Percentiles rank a stretch among this genome's conserved stretches.
phyloP scores from a whole-genome alignment of 1,139 yeast species.

The Blastobotrys indianensis region DNA sequence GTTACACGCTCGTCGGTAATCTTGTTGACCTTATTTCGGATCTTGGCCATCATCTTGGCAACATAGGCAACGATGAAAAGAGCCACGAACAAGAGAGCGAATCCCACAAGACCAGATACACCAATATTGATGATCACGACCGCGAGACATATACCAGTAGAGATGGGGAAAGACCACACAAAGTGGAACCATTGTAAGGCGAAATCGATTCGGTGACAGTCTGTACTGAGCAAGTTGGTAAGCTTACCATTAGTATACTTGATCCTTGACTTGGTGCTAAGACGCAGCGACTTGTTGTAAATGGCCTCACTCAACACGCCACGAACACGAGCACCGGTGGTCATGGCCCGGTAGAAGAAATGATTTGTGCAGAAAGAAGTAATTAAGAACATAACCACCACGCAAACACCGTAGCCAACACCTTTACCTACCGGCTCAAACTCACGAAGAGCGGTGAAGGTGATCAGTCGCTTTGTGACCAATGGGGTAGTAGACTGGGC shows the following conservation, averaged over 20 bases:
- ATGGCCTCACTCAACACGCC: conserved; percentile 62
- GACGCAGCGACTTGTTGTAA: conserved; percentile 56
- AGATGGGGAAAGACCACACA: conserved; percentile 57
- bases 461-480: conserved; percentile 48
- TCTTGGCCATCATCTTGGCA: conserved; percentile 39
- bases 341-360: conserved; percentile 53
- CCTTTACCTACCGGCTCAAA: conserved; percentile 39
- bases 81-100: conserved; percentile 39
- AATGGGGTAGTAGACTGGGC: conserved; percentile 47
- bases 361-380: conserved; percentile 55
- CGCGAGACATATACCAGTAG: conserved; percentile 57
- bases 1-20: conserved; percentile 57
- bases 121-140: conserved; percentile 67
- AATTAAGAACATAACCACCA: conserved; percentile 42
- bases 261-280: conserved; percentile 56
- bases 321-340: conserved; percentile 64
- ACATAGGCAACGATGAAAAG: conserved; percentile 27
- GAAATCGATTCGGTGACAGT: conserved; percentile 71
- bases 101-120: conserved; percentile 63
- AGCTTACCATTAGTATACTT: conserved; percentile 60
- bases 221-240: conserved; percentile 73
- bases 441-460: conserved; percentile 33
- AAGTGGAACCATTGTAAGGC: conserved; percentile 69
- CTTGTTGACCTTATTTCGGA: conserved; percentile 41
- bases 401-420: conserved; percentile 56